Evolutionary conservation across 352 stramenopile species (phyloP).

Genomic region (Blastocystis sp.): DNA sequence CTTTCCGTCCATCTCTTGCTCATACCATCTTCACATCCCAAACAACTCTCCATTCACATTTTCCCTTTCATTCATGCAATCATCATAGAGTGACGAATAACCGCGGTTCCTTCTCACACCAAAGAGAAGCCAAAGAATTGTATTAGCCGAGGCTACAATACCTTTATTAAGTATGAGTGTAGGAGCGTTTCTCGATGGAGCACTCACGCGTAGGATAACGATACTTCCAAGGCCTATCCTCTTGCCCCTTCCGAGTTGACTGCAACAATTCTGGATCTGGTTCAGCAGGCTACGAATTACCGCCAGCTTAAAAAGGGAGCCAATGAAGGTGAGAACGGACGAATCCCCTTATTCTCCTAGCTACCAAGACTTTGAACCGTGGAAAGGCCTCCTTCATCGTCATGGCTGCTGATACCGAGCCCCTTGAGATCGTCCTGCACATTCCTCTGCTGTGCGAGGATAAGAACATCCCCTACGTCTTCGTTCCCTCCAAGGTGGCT

Average conservation of each 20-base stretch:
- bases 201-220: conserved; percentile 69
- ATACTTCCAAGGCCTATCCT: conserved; percentile 93
- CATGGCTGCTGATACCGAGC: conserved; percentile 97
- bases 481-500: conserved; percentile 94
- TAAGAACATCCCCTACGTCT: conserved; percentile 93
- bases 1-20: too few relatives aligned
- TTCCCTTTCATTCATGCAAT: too few relatives aligned
- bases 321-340: conserved; percentile 84
- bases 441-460: conserved; percentile 96
- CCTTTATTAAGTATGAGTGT: conserved; percentile 64
- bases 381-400: conserved; percentile 99
- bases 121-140: neutral
- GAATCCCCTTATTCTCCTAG: conserved; percentile 70
- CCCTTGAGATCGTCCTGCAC: conserved; percentile 98
- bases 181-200: neutral
- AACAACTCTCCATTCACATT: too few relatives aligned
- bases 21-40: too few relatives aligned
- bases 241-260: conserved; percentile 95
- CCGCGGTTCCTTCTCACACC: neutral
- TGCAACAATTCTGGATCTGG: conserved; percentile 94
- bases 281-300: conserved; percentile 98
- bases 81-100: neutral
- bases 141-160: conserved; percentile 41
- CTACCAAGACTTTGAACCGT: conserved; percentile 99
- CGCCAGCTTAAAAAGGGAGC: conserved; percentile 99